Evolutionary conservation across 192 early-diverging fungal genomes (phyloP), one percentile per base, ranked within the genome.

Genomic region (Funneliformis geosporum): DNA sequence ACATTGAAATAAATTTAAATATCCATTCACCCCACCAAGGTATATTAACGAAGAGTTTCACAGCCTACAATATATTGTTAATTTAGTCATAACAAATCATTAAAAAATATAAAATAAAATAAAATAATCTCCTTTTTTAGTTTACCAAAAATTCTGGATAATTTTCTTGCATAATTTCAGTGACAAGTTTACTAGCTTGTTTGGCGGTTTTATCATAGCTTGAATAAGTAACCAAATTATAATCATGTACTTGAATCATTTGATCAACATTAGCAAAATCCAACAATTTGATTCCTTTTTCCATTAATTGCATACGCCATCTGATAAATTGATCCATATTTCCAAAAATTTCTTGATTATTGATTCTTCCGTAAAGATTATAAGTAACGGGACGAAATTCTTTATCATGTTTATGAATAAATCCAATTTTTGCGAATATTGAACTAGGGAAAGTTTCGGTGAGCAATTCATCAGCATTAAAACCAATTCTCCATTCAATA

Each of bases 171-270:
- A 91, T 82, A 47, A 90, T 65, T 60, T 88, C 81, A 25, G 90
- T 86, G 2, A 86, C 82, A 42, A 80, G 82, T 70, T 86, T 88
- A 16, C 89, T 90, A 14, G 90, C 90, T 21, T 81, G 75, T 27
- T 88, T 84, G 7, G 87, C 83, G 61, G 79, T 82, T 43, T 85
- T 82, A 82, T 88, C 85, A 78, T 86, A 87, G 46, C 81, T 82
- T 76, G 87, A 78, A 47, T 88, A 80, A 2, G 85, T 78, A 12
- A 89, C 89, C 44, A 85, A 86, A 3, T 88, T 82, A 46, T 90
- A 90, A 80, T 91, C 90, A 66, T 91, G 90, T 60, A 91, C 87
- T 77, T 89, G 88, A 60, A 91, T 78, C 86, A 89, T 89, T 39
- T 87, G 82, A 25, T 89, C 87, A 7, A 87, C 79, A 65, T 89